Evolutionary conservation across 345 rosid species (phyloP).

Genomic region (Toxicodendron radicans): DNA sequence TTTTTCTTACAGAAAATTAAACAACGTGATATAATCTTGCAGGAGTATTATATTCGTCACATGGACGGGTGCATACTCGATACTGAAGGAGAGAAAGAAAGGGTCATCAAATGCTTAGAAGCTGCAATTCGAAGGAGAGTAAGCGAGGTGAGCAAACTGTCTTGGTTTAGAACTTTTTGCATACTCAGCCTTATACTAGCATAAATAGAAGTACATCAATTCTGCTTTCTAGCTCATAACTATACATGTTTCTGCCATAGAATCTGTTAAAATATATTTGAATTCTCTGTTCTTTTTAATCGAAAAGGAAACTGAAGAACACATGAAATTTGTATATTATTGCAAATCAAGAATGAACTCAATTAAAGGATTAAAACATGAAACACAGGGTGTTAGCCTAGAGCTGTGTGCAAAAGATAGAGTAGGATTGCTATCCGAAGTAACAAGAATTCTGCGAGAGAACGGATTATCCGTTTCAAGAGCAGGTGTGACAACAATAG

Average conservation of each 20-base stretch:
- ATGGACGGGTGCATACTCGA: conserved; percentile 91
- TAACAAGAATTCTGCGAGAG: conserved; percentile 81
- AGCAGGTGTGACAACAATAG: conserved; percentile 85
- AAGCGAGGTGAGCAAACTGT: conserved; percentile 61
- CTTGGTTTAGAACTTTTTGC: background rate
- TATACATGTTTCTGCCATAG: no score
- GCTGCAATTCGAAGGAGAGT: conserved; percentile 88
- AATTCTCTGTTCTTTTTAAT: no score
- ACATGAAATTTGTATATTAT: no score
- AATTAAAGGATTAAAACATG: background rate
- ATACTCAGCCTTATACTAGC: no score
- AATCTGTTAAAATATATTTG: no score
- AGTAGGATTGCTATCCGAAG: conserved; percentile 83
- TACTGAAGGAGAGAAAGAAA: conserved; percentile 78
- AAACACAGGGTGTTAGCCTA: conserved; percentile 72
- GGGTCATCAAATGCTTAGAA: conserved; percentile 85
- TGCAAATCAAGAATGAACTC: no score
- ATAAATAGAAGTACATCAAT: no score
- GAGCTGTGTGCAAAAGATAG: conserved; percentile 88
- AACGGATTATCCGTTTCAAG: conserved; percentile 76
- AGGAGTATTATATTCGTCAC: conserved; percentile 91
- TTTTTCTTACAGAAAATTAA: background rate
- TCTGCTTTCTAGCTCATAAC: no score
- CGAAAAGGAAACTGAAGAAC: no score
- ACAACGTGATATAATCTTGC: background rate